Percentiles rank a stretch among this genome's conserved stretches.
These are phyloP conservation scores for Melaleuca quinquenervia DNA, from an alignment of 345 rosid species.

Conservation along the genomic window DNA sequence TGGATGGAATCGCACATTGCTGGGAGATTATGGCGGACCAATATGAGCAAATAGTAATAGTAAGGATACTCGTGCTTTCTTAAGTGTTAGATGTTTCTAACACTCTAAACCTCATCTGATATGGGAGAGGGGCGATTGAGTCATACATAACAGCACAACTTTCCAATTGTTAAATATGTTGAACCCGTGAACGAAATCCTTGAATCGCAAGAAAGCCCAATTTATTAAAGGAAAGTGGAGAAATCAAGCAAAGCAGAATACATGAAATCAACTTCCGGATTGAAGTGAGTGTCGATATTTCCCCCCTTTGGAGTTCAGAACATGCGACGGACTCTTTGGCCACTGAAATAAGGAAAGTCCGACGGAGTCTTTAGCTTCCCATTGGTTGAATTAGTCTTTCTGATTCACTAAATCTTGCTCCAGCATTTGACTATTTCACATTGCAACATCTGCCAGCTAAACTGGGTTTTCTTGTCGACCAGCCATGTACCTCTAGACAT, in stretches of 20 bases:
- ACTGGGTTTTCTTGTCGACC: no score
- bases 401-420: background rate
- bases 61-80: background rate
- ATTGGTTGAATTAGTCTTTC: background rate
- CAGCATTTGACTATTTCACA: background rate
- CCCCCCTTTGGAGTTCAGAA: background rate
- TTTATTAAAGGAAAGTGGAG: background rate
- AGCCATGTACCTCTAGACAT: no score
- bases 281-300: background rate
- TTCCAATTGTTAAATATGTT: background rate
- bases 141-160: background rate
- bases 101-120: background rate
- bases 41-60: background rate
- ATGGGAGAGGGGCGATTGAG: background rate
- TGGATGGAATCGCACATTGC: background rate
- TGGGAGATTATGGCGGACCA: background rate
- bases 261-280: background rate
- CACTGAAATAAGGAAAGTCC: background rate
- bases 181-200: background rate
- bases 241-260: background rate
- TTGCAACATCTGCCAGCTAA: background rate
- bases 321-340: background rate
- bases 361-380: no score
- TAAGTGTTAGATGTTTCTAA: background rate
- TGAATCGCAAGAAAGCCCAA: background rate